Percentiles rank a stretch among this genome's conserved stretches.
Conservation (phyloP, 306 rosid species). For the Quillaja saponaria region DNA sequence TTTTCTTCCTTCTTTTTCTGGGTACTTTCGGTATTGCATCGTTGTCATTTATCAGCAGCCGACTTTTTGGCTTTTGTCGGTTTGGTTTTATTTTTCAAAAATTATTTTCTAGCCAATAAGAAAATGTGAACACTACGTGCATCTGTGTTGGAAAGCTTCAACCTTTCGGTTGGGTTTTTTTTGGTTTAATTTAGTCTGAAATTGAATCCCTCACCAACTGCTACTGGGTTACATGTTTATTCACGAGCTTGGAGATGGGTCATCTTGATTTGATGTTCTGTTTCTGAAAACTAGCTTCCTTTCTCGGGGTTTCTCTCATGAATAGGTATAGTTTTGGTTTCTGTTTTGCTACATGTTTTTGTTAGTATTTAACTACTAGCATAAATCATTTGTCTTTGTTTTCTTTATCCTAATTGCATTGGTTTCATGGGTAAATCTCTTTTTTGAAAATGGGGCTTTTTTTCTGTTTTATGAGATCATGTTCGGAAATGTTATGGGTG, state of each 20-base stretch:
- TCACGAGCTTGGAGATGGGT: constrained; percentile 21
- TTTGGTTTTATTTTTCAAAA: constrained; percentile 26
- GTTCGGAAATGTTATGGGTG: neutral
- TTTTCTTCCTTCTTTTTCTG: neutral
- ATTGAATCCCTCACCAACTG: constrained; percentile 5
- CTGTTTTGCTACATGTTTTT: constrained; percentile 1
- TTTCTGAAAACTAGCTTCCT: constrained; percentile 21
- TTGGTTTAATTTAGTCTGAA: constrained; percentile 21
- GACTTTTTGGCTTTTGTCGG: constrained; percentile 57
- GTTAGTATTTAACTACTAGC: neutral
- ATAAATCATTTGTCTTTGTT: constrained; percentile 11
- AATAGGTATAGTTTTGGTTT: constrained; percentile 42
- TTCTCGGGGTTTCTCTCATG: constrained; percentile 25
- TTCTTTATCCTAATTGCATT: constrained; percentile 21
- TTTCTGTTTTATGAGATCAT: neutral
- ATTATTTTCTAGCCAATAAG: neutral
- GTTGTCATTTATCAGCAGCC: constrained; percentile 36
- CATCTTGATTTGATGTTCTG: constrained; percentile 33
- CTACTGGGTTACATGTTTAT: constrained; percentile 17
- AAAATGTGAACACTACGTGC: constrained; percentile 45
- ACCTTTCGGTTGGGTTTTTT: constrained; percentile 48
- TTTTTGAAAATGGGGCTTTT: neutral
- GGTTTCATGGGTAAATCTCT: neutral
- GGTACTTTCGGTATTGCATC: constrained; percentile 35
- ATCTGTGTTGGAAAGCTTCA: constrained; percentile 57